A percentile compares a stretch with the other conserved stretches of the same genome.
Conservation (phyloP, 192 early-diverging fungal genomes). For the Powellomyces hirtus region DNA sequence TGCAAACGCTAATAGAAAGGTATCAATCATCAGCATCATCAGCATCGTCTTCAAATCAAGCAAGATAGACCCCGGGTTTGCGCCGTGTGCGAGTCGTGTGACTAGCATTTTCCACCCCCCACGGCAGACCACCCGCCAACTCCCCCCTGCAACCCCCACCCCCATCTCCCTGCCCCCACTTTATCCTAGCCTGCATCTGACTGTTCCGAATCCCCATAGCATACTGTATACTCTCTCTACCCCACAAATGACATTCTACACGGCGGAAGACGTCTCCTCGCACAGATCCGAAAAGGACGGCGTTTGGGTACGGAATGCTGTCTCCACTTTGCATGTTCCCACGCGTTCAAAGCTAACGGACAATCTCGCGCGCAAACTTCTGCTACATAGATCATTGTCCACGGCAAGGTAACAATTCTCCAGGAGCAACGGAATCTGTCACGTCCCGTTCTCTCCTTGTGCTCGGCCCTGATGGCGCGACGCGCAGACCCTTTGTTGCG, state of each 20-base stretch:
- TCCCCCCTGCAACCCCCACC: too few species aligned
- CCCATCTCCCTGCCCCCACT: not conserved
- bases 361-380: not conserved
- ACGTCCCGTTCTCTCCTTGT: not conserved
- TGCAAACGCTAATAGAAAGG: too few species aligned
- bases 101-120: too few species aligned
- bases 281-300: slow-evolving; percentile 69
- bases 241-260: slow-evolving; percentile 41
- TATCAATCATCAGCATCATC: too few species aligned
- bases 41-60: too few species aligned
- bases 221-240: too few species aligned
- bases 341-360: not conserved
- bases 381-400: slow-evolving; percentile 21
- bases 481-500: not conserved
- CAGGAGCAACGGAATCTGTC: not conserved
- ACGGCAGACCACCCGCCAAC: too few species aligned
- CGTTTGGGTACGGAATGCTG: slow-evolving; percentile 63
- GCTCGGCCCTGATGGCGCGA: not conserved
- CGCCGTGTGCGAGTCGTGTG: too few species aligned
- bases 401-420: slow-evolving; percentile 11
- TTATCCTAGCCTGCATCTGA: not conserved
- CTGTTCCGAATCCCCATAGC: not conserved
- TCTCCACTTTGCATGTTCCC: not conserved
- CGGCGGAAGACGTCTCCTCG: slow-evolving; percentile 64
- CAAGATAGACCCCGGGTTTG: too few species aligned